Conservation (phyloP, 2,329 filamentous ascomycete genomes). For the Pseudopithomyces chartarum region DNA sequence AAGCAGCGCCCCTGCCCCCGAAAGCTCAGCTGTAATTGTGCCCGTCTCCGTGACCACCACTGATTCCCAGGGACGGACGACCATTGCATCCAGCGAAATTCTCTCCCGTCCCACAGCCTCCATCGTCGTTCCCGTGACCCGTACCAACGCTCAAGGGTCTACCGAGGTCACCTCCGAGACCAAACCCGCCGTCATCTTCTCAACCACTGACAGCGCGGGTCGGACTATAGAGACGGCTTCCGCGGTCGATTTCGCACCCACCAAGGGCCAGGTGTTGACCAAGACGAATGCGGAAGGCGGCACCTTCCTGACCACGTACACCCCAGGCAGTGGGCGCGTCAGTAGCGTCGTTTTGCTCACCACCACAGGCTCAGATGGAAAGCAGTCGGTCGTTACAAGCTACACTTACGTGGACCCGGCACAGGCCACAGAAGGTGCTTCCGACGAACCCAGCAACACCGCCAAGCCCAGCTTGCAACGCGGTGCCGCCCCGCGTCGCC, state of each 20-base stretch:
- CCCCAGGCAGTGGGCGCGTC: constrained; percentile 49
- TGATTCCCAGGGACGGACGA: constrained; percentile 39
- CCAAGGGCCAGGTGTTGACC: constrained; percentile 49
- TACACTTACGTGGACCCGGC: constrained; percentile 48
- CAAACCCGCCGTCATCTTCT: constrained; percentile 44
- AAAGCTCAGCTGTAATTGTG: constrained; percentile 37
- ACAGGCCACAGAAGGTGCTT: constrained; percentile 16
- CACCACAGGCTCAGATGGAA: constrained; percentile 37
- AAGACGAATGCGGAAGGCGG: constrained; percentile 47
- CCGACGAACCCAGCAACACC: constrained; percentile 11
- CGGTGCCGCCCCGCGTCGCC: constrained; percentile 35
- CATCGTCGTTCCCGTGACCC: constrained; percentile 43
- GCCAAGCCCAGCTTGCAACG: constrained; percentile 47
- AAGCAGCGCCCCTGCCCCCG: constrained; percentile 9
- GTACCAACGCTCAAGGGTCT: constrained; percentile 47
- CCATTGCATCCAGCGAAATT: constrained; percentile 46
- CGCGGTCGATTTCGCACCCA: constrained; percentile 37
- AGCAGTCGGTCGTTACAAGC: constrained; percentile 49
- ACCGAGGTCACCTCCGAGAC: constrained; percentile 45
- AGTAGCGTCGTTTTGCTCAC: constrained; percentile 46
- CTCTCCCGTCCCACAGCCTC: constrained; percentile 48
- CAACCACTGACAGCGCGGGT: constrained; percentile 48
- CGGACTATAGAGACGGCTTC: constrained; percentile 42
- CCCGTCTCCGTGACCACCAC: constrained; percentile 48
- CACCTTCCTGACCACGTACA: constrained; percentile 54